Conservation (phyloP, 2,329 filamentous ascomycete genomes). For the Dactylellina cionopaga region DNA sequence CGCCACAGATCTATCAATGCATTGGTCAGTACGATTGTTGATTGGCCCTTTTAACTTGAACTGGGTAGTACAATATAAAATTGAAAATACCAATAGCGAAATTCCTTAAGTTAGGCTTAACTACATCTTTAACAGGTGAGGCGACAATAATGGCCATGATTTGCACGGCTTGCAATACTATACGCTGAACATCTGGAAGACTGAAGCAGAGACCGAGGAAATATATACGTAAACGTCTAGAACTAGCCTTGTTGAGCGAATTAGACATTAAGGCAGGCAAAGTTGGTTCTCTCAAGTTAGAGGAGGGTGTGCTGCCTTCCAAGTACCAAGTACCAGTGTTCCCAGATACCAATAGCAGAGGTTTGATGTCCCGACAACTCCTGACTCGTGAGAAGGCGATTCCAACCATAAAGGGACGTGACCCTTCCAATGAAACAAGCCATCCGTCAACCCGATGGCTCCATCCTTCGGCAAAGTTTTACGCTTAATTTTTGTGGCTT, state of each 20-base stretch:
- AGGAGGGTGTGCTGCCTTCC: slow-evolving; percentile 38
- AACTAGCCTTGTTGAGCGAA: no score
- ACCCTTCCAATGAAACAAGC: slow-evolving; percentile 23
- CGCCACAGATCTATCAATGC: slow-evolving; percentile 24
- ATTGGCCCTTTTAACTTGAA: background rate
- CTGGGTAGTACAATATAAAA: background rate
- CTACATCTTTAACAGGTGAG: background rate
- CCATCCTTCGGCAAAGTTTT: slow-evolving; percentile 29
- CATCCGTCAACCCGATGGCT: slow-evolving; percentile 38
- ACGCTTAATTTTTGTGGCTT: slow-evolving; percentile 9
- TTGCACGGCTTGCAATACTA: slow-evolving; percentile 7
- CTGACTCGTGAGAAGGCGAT: slow-evolving; percentile 24
- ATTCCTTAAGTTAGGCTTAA: slow-evolving; percentile 18
- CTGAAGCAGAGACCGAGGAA: background rate
- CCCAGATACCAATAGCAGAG: slow-evolving; percentile 17
- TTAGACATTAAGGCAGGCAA: background rate
- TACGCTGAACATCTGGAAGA: slow-evolving; percentile 8
- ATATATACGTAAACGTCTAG: slow-evolving; percentile 5
- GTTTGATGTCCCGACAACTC: background rate
- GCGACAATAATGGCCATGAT: slow-evolving; percentile 17
- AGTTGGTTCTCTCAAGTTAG: background rate
- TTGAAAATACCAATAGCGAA: slow-evolving; percentile 10
- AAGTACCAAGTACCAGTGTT: no score
- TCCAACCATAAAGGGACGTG: background rate
- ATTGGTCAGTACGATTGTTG: background rate